phyloP scores from a whole-genome alignment of 1,284 basidiomycete genomes.

The Microstroma glucosiphilum region DNA sequence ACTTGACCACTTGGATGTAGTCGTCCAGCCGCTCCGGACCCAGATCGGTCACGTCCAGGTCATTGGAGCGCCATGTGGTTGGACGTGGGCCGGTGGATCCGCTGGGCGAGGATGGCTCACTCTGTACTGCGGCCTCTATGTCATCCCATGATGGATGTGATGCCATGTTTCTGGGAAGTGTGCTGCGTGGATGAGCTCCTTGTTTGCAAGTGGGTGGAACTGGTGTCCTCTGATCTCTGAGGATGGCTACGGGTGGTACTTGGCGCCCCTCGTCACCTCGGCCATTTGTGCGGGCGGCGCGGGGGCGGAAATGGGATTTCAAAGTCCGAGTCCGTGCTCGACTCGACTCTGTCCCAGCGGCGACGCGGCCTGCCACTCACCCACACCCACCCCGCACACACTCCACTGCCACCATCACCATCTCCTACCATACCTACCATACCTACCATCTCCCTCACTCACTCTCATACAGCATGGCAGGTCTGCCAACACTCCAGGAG shows the following conservation, averaged over 20 bases:
- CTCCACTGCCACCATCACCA: background rate
- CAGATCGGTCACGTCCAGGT: conserved; percentile 44
- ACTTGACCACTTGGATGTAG: conserved; percentile 37
- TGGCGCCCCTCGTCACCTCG: too few species aligned
- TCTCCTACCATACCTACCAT: background rate
- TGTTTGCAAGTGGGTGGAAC: too few species aligned
- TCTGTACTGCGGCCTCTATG: conserved; percentile 13
- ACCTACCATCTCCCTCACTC: background rate
- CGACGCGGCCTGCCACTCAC: too few species aligned
- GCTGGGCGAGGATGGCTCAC: conserved; percentile 6
- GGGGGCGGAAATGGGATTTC: too few species aligned
- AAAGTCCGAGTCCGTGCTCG: too few species aligned
- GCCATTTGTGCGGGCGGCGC: too few species aligned
- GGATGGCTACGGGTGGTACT: too few species aligned
- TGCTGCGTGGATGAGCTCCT: too few species aligned
- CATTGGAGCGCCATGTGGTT: conserved; percentile 26
- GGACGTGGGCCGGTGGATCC: background rate
- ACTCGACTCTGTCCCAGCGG: too few species aligned
- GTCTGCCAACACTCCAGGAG: conserved; percentile 38
- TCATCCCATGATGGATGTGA: conserved; percentile 15
- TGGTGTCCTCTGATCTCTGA: too few species aligned
- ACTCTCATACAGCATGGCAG: background rate
- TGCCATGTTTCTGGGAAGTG: too few species aligned
- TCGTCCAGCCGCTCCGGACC: conserved; percentile 40
- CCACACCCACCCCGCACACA: background rate